Percentiles rank a stretch among this genome's conserved stretches.
phyloP scores from a whole-genome alignment of 2,329 filamentous ascomycete species.

The Pezicula carpinea region DNA sequence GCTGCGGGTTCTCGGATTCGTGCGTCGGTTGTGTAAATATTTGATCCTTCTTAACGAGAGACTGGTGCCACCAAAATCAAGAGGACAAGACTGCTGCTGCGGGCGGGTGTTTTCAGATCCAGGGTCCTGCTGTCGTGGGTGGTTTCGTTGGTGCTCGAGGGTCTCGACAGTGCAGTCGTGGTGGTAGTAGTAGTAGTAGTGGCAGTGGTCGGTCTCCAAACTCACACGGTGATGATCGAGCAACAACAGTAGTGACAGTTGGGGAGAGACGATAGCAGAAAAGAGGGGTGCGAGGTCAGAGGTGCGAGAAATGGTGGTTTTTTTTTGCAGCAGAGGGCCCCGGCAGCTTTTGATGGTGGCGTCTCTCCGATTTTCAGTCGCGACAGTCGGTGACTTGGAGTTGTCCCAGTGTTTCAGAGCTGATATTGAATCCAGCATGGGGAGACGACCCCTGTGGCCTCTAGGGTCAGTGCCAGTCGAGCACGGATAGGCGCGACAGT shows the following conservation, averaged over 20 bases:
- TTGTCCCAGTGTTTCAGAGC: neutral
- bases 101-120: too few relatives aligned
- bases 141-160: neutral
- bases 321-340: neutral
- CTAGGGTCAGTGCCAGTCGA: too few relatives aligned
- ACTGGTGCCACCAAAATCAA: slow-evolving; percentile 24
- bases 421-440: neutral
- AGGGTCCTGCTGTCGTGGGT: too few relatives aligned
- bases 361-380: neutral
- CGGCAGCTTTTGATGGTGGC: neutral
- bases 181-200: neutral
- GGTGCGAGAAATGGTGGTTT: slow-evolving; percentile 7
- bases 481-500: neutral
- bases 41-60: slow-evolving; percentile 19
- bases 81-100: slow-evolving; percentile 16
- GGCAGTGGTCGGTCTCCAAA: too few relatives aligned
- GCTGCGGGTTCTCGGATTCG: slow-evolving; percentile 12
- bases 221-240: too few relatives aligned
- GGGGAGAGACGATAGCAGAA: slow-evolving; percentile 4
- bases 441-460: neutral
- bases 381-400: neutral
- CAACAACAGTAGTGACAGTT: slow-evolving; percentile 3
- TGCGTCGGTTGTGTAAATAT: slow-evolving; percentile 16
- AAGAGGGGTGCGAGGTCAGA: neutral
- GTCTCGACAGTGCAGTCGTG: slow-evolving; percentile 10